Percentiles rank a stretch among this genome's conserved stretches.
These are phyloP conservation scores for Fusarium lateritium DNA, from an alignment of 2,329 filamentous ascomycete species.

Conservation along the genomic window DNA sequence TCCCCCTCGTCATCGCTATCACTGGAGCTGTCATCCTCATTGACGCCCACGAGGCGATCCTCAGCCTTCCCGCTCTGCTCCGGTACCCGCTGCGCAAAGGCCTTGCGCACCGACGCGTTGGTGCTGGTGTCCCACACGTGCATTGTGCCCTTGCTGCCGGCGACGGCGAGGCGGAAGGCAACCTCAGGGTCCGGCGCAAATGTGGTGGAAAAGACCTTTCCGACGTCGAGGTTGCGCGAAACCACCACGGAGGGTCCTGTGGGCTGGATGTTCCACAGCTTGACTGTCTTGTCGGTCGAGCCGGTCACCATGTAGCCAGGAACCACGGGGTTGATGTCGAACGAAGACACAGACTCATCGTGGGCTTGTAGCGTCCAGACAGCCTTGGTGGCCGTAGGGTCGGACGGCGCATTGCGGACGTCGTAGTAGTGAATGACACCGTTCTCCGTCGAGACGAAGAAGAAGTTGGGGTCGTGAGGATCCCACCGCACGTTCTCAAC, in stretches of 20 bases:
- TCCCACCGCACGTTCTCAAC: conserved; percentile 96
- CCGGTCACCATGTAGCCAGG: conserved; percentile 95
- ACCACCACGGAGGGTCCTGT: conserved; percentile 91
- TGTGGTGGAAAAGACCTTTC: conserved; percentile 90
- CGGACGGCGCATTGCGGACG: conserved; percentile 80
- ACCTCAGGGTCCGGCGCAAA: conserved; percentile 94
- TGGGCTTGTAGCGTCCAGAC: conserved; percentile 97
- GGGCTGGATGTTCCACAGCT: conserved; percentile 92
- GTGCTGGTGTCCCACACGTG: conserved; percentile 98
- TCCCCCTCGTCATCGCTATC: conserved; percentile 70
- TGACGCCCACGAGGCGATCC: conserved; percentile 84
- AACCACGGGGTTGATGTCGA: conserved; percentile 91
- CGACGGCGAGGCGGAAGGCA: conserved; percentile 91
- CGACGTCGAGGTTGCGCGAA: conserved; percentile 91
- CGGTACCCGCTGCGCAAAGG: conserved; percentile 78
- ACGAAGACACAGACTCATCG: conserved; percentile 90
- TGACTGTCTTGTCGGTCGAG: conserved; percentile 94
- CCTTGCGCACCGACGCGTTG: conserved; percentile 86
- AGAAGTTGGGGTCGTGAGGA: conserved; percentile 91
- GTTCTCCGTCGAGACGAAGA: conserved; percentile 94
- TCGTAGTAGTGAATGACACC: conserved; percentile 96
- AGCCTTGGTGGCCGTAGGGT: conserved; percentile 82
- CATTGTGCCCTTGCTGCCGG: conserved; percentile 92
- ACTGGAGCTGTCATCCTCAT: conserved; percentile 76
- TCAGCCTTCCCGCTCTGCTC: conserved; percentile 73